Conservation (phyloP, 495 filamentous ascomycete genomes). For the Evernia prunastri region DNA sequence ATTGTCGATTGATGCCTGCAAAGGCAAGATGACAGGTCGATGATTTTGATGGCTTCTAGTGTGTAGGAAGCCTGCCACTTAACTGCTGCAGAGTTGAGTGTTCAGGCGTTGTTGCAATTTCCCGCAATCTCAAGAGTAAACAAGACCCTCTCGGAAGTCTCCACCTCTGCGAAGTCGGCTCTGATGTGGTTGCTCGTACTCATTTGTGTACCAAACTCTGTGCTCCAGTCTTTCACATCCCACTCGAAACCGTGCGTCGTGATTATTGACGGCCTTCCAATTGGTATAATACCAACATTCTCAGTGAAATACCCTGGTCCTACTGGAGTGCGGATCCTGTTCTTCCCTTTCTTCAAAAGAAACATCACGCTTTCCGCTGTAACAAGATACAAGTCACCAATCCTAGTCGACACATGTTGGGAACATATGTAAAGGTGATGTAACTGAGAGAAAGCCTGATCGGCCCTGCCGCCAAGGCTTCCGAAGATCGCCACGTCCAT, state of each 20-base stretch:
- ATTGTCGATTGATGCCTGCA: neutral
- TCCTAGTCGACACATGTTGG: slow-evolving; percentile 27
- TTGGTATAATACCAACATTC: slow-evolving; percentile 78
- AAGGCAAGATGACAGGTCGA: neutral
- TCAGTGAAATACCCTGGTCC: slow-evolving; percentile 42
- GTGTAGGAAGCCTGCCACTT: neutral
- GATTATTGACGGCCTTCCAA: slow-evolving; percentile 65
- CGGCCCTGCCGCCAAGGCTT: slow-evolving; percentile 79
- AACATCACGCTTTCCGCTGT: slow-evolving; percentile 76
- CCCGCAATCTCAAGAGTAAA: slow-evolving; percentile 71
- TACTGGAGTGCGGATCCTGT: slow-evolving; percentile 57
- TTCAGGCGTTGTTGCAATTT: slow-evolving; percentile 28
- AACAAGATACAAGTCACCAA: slow-evolving; percentile 58
- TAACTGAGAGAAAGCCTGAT: slow-evolving; percentile 83
- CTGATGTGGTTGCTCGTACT: slow-evolving; percentile 90
- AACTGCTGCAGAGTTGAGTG: neutral
- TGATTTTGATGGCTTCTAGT: neutral
- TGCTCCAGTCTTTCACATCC: slow-evolving; percentile 78
- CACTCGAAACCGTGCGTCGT: slow-evolving; percentile 77
- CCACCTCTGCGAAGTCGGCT: slow-evolving; percentile 50
- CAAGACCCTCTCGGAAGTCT: slow-evolving; percentile 62
- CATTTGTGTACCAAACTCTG: slow-evolving; percentile 72
- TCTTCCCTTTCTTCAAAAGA: slow-evolving; percentile 60
- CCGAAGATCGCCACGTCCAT: slow-evolving; percentile 66
- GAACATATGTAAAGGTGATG: slow-evolving; percentile 62